Evolutionary conservation across 306 rosid genomes (phyloP), one percentile per base, ranked within the genome.

Genomic region (Lithocarpus polystachyus): DNA sequence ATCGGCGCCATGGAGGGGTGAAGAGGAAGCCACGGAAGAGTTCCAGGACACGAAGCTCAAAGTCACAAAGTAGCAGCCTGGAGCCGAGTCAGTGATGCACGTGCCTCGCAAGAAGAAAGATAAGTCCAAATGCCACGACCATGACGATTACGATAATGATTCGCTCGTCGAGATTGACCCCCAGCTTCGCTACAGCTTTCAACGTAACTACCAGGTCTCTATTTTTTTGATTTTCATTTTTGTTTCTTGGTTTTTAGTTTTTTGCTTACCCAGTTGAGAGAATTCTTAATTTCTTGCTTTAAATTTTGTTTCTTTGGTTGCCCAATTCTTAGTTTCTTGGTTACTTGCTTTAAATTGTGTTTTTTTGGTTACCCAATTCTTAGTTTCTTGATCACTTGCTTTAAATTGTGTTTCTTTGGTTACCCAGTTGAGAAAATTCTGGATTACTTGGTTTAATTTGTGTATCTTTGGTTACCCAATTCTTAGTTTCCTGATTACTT

Each of bases 1-100:
- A 67, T 91, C 98, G 23, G 99, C 98, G 52, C 99, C 99, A 59
- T 95, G 99, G 99, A 88, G 98, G 81, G 99, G 89, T 10, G 90
- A 83, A 17, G 89, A 89, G 37, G 88, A 79, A 19, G 80, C 76
- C 1, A 17, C 76, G 0, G 90, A 83, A 22, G 94, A 89, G 20
- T 91, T 91, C 67, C 57, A 74, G 12, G 96, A 85, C 4, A 96
- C 89, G 1, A 95, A 95, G 82, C 88, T 95, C 57, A 95, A 90
- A 77, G 87, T 93, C 19, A 93, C 98, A 2, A 86, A 80, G 60
- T 88, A 90, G 70, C 87, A 93, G 70, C 88, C 92, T 3, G 96
- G 91, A 17, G 67, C 75, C 9, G 87, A 87, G 14, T 72, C 98
- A 0, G 87, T 87, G 64, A 95, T 93, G 99, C 98, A 93, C 80